A percentile compares a stretch with the other conserved stretches of the same genome.
Conservation (phyloP, 2,329 filamentous ascomycete species). For the Xylariales sp. region DNA sequence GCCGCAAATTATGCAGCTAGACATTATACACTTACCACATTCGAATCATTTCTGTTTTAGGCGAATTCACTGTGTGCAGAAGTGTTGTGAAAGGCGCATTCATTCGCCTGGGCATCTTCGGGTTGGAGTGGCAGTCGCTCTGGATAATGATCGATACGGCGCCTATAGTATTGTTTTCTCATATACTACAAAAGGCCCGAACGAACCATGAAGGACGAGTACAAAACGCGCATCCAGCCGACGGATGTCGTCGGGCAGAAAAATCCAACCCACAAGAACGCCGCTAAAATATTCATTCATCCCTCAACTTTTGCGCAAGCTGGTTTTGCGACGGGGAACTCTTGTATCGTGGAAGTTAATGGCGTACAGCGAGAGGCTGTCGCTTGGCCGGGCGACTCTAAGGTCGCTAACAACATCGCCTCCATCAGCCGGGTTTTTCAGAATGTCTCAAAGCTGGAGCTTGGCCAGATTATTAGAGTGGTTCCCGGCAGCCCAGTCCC, state of each 20-base stretch:
- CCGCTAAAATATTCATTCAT: slow-evolving; percentile 51
- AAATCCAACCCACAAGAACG: slow-evolving; percentile 49
- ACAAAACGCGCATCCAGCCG: slow-evolving; percentile 50
- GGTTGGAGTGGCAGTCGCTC: background rate
- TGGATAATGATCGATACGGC: slow-evolving; percentile 1
- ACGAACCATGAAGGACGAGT: slow-evolving; percentile 43
- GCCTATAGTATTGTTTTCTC: slow-evolving; percentile 11
- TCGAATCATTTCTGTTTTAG: slow-evolving; percentile 16
- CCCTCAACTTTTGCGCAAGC: slow-evolving; percentile 46
- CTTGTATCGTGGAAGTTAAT: slow-evolving; percentile 55
- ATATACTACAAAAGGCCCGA: slow-evolving; percentile 17
- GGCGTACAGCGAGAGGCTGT: slow-evolving; percentile 57
- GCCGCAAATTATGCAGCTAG: slow-evolving; percentile 27
- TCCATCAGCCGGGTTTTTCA: slow-evolving; percentile 80
- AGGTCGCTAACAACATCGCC: slow-evolving; percentile 73
- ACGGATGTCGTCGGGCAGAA: slow-evolving; percentile 48
- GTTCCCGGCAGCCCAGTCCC: slow-evolving; percentile 66
- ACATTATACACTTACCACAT: slow-evolving; percentile 3
- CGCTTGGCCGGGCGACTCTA: slow-evolving; percentile 63
- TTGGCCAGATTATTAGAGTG: slow-evolving; percentile 73
- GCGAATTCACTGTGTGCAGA: slow-evolving; percentile 10
- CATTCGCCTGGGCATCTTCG: slow-evolving; percentile 4
- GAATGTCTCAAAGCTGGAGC: slow-evolving; percentile 76
- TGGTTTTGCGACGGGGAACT: slow-evolving; percentile 46
- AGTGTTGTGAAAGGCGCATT: background rate